A percentile compares a stretch with the other conserved stretches of the same genome.
Conservation (phyloP, 2,329 filamentous ascomycete genomes). For the Sphaerostilbella broomeana region DNA sequence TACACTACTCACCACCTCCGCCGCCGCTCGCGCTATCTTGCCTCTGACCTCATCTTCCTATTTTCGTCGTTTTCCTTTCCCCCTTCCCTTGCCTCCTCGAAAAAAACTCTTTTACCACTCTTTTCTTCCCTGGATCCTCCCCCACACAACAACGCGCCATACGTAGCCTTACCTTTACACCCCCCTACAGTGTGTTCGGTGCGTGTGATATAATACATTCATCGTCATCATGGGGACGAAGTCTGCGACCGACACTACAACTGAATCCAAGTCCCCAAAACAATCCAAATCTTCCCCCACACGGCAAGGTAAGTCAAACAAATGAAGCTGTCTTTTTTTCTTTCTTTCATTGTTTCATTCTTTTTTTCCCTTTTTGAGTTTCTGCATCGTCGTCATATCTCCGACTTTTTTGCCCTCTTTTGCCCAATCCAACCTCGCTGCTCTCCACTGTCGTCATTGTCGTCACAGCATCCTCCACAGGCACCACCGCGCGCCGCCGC, state of each 20-base stretch:
- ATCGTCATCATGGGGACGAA: conserved; percentile 46
- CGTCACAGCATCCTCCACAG: no score
- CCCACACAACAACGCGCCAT: no score
- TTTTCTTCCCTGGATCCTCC: conserved; percentile 22
- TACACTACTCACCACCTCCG: no score
- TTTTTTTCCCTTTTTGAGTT: conserved; percentile 14
- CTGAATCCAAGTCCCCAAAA: conserved; percentile 44
- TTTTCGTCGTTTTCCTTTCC: conserved; percentile 22
- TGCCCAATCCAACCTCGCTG: conserved; percentile 5
- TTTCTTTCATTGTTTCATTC: no score
- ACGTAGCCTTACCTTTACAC: conserved; percentile 21
- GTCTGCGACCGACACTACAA: conserved; percentile 35
- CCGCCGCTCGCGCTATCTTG: conserved; percentile 13
- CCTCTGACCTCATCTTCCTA: conserved; percentile 37
- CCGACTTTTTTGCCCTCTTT: no score
- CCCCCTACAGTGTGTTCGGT: conserved; percentile 13
- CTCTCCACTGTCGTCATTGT: conserved; percentile 15
- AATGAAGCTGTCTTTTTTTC: no score
- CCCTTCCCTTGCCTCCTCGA: no score
- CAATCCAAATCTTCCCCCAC: conserved; percentile 37
- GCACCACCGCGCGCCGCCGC: no score
- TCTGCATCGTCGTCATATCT: conserved; percentile 14
- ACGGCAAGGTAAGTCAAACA: conserved; percentile 41
- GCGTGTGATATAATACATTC: conserved; percentile 36
- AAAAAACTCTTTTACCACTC: conserved; percentile 7